Conservation (phyloP, 768 basidiomycete genomes). For the Piloderma croceum region DNA sequence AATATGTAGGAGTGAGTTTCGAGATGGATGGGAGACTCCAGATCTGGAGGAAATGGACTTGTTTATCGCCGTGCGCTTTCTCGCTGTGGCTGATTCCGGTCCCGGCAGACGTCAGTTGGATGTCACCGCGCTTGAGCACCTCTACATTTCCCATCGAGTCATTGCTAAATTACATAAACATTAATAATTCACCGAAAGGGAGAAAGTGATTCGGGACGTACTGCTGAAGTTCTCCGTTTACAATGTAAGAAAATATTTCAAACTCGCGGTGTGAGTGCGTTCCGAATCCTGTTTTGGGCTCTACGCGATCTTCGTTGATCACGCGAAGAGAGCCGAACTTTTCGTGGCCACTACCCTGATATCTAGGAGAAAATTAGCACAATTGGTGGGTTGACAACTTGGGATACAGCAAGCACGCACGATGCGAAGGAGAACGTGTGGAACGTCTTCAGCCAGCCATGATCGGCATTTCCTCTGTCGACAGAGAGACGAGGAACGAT, state of each 20-base stretch:
- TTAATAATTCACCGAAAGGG: constrained; percentile 1
- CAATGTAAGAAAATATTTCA: constrained; percentile 89
- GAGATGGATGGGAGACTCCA: constrained; percentile 51
- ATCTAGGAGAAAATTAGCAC: constrained; percentile 31
- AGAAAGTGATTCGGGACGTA: constrained; percentile 29
- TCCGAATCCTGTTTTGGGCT: constrained; percentile 72
- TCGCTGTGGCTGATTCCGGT: constrained; percentile 87
- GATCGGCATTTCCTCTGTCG: constrained; percentile 68
- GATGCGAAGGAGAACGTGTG: constrained; percentile 76
- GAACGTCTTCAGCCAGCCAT: constrained; percentile 85
- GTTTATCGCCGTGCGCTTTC: constrained; percentile 43
- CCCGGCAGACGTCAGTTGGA: constrained; percentile 90
- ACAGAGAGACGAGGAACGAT: constrained; percentile 52
- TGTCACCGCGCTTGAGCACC: constrained; percentile 78
- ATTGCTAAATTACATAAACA: constrained; percentile 42
- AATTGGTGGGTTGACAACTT: constrained; percentile 12
- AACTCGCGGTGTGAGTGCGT: constrained; percentile 79
- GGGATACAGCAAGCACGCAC: constrained; percentile 36
- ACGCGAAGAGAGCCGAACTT: constrained; percentile 75
- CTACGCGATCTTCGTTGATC: constrained; percentile 91
- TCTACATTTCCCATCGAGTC: constrained; percentile 93
- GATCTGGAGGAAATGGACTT: constrained; percentile 63
- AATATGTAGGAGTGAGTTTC: constrained; percentile 71
- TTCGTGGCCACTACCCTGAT: constrained; percentile 52
- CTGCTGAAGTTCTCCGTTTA: constrained; percentile 78